phyloP scores from a whole-genome alignment of 495 filamentous ascomycete genomes.

The Xeromyces bisporus region DNA sequence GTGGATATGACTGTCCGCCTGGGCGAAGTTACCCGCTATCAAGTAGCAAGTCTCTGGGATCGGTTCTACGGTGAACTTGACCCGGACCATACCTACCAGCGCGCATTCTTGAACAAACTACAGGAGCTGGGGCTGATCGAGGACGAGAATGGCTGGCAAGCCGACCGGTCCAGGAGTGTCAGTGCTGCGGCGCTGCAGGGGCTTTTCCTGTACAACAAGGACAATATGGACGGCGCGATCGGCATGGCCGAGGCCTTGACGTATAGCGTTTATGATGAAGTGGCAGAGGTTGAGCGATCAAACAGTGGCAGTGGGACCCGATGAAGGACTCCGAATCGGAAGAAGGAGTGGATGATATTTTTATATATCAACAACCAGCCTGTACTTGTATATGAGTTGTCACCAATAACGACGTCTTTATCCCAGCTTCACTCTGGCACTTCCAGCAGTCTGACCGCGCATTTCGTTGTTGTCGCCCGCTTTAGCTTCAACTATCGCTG shows the following conservation, averaged over 20 bases:
- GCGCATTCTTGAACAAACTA: slow-evolving; percentile 32
- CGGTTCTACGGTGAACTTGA: slow-evolving; percentile 86
- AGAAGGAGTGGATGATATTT: too few relatives aligned
- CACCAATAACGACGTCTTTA: too few relatives aligned
- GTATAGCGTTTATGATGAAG: slow-evolving; percentile 18
- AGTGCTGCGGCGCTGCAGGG: slow-evolving; percentile 88
- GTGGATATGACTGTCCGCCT: slow-evolving; percentile 88
- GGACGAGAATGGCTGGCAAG: slow-evolving; percentile 26
- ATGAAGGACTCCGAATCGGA: too few relatives aligned
- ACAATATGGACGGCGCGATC: slow-evolving; percentile 73
- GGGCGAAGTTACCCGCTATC: slow-evolving; percentile 70
- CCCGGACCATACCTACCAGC: slow-evolving; percentile 30
- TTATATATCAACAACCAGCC: too few relatives aligned
- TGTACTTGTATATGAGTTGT: too few relatives aligned
- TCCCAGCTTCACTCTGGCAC: too few relatives aligned
- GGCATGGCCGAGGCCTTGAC: slow-evolving; percentile 51
- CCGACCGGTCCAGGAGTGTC: slow-evolving; percentile 30
- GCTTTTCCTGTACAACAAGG: slow-evolving; percentile 86
- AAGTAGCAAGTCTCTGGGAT: slow-evolving; percentile 80
- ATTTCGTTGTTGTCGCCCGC: too few relatives aligned
- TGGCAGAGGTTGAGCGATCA: too few relatives aligned
- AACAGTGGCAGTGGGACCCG: too few relatives aligned
- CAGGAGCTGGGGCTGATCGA: slow-evolving; percentile 35
- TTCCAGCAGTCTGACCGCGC: too few relatives aligned
- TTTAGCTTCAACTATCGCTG: too few relatives aligned